Conservation (phyloP, 2,329 filamentous ascomycete species). For the Xylaria polymorpha region DNA sequence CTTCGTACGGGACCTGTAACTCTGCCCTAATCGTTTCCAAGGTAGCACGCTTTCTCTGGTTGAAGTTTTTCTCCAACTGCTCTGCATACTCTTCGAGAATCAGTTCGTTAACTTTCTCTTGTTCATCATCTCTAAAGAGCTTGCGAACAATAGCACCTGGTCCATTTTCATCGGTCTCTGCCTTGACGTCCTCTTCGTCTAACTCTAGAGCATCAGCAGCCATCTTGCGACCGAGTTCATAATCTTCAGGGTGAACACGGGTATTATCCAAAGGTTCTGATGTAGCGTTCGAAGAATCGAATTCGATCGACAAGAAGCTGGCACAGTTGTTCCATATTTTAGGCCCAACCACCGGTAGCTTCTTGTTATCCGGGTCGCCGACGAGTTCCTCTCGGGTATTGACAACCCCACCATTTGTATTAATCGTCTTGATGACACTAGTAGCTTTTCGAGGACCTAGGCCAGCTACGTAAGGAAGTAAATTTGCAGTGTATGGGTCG, state of each 20-base stretch:
- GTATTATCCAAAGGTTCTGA: constrained; percentile 97
- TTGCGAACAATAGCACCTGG: constrained; percentile 91
- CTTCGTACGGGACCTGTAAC: constrained; percentile 91
- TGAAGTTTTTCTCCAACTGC: constrained; percentile 91
- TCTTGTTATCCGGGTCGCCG: constrained; percentile 84
- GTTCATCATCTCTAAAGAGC: constrained; percentile 92
- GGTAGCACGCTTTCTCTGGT: constrained; percentile 93
- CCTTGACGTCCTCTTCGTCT: constrained; percentile 97
- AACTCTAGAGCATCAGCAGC: constrained; percentile 95
- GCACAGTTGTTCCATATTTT: constrained; percentile 97
- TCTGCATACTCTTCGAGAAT: constrained; percentile 97
- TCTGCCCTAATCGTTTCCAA: constrained; percentile 96
- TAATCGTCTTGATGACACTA: constrained; percentile 87
- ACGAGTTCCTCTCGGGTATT: constrained; percentile 87
- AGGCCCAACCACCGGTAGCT: constrained; percentile 82
- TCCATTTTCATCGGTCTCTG: constrained; percentile 90
- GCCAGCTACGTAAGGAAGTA: constrained; percentile 91
- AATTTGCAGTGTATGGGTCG: constrained; percentile 83
- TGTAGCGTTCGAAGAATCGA: constrained; percentile 81
- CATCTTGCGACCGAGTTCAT: constrained; percentile 98
- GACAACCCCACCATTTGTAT: constrained; percentile 87
- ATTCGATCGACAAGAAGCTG: constrained; percentile 92
- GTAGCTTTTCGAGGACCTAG: constrained; percentile 92
- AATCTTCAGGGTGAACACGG: constrained; percentile 97
- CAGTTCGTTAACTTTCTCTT: constrained; percentile 95